Evolutionary conservation across 1,284 basidiomycete species (phyloP), one percentile per base, ranked within the genome.

Genomic region (Malassezia caprae): DNA sequence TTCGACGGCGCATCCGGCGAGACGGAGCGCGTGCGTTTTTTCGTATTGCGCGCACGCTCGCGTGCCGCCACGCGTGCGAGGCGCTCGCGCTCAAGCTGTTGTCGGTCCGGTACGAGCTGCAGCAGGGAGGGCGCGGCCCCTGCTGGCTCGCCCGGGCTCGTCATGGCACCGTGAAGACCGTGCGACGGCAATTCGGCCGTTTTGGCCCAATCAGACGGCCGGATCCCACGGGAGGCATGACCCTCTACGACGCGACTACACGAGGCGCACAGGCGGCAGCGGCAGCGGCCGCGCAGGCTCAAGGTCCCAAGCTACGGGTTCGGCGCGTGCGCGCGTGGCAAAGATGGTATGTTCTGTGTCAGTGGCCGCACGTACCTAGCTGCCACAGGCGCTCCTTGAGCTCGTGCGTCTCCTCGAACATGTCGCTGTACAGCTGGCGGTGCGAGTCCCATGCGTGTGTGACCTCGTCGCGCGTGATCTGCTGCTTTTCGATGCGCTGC

Each of bases 71-170:
- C 62, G 8, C 70, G 52, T 17, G 63, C 57, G 24, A 59, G 58
- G 4, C 70, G 34, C 49, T 68, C 70, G 3, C 46, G 44, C 48
- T 72, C 70, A 6, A 72, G 51, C 49, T 67, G 62, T 2, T 39
- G 32, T 13, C 70, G 60, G 42, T 71, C 61, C 0, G 67, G 63
- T 0, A 69, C 28, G 12, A 66, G 49, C 15, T 19, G 15, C 2
- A 43, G 26, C 6, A 60, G 40, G n/a, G 54, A 40, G 6, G 39
- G 12, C 7, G 34, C 1, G n/a, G 23, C 11, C 27, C 24, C 23
- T 13, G 37, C 15, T 13, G 5, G n/a, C 12, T 26, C 44, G 24
- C 10, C 23, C 15, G 23, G 15, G 35, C 34, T 10, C 3, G 31
- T 15, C 43, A 21, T n/a, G 45, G 3, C 19, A 23, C 34, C 43